phyloP scores from a whole-genome alignment of 345 rosid species.

The Brassica incana region DNA sequence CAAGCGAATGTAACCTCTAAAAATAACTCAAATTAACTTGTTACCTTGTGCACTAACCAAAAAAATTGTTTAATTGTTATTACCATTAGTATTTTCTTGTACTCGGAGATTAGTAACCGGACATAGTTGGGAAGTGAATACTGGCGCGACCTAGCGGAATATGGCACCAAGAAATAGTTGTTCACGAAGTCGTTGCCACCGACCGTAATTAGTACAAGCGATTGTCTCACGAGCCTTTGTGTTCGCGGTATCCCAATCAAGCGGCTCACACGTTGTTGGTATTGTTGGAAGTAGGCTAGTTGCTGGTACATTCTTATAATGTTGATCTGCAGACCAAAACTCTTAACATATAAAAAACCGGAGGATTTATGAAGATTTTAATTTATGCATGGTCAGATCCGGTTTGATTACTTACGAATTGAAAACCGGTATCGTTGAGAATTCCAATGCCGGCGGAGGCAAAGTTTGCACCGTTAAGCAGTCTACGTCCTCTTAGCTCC shows the following conservation, averaged over 20 bases:
- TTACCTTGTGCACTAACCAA: background rate
- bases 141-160: slow-evolving; percentile 78
- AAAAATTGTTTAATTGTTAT: background rate
- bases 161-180: slow-evolving; percentile 79
- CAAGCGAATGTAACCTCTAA: slow-evolving; percentile 61
- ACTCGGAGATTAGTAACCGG: slow-evolving; percentile 61
- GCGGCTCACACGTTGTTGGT: slow-evolving; percentile 58
- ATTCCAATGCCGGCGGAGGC: slow-evolving; percentile 96
- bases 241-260: slow-evolving; percentile 49
- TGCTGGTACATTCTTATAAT: slow-evolving; percentile 63
- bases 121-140: slow-evolving; percentile 58
- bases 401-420: slow-evolving; percentile 57
- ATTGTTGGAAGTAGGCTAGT: slow-evolving; percentile 56
- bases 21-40: background rate
- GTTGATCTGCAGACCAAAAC: slow-evolving; percentile 48
- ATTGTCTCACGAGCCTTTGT: slow-evolving; percentile 48
- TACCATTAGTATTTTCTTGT: slow-evolving; percentile 55
- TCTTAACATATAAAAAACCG: background rate
- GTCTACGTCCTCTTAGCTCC: slow-evolving; percentile 53
- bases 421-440: slow-evolving; percentile 87
- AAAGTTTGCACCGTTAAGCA: slow-evolving; percentile 84
- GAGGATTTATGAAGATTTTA: background rate
- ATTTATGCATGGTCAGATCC: background rate
- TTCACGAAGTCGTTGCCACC: slow-evolving; percentile 87
- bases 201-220: slow-evolving; percentile 63